Evolutionary conservation across 768 basidiomycete species (phyloP).

Genomic region (Kwoniella mangroviensis): DNA sequence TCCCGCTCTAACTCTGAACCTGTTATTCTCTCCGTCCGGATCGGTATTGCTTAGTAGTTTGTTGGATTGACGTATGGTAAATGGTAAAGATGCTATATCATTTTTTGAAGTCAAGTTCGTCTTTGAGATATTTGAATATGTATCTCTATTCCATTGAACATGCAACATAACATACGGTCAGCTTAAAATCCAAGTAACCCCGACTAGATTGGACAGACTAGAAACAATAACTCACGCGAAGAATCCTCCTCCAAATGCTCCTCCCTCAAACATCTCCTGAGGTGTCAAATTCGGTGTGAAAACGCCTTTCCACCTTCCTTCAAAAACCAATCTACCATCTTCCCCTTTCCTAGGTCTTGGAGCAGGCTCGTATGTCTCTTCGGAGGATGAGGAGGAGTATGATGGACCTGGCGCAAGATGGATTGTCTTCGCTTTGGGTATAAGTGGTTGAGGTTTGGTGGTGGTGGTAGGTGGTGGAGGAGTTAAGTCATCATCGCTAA

Average conservation of each 20-base stretch:
- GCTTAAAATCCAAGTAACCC: not conserved
- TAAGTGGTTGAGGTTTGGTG: slow-evolving; percentile 1
- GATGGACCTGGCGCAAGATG: slow-evolving; percentile 34
- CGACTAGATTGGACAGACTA: not conserved
- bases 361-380: slow-evolving; percentile 12
- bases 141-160: slow-evolving; percentile 31
- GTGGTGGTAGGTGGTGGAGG: slow-evolving; percentile 1
- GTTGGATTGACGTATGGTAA: slow-evolving; percentile 19
- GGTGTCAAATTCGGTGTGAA: slow-evolving; percentile 57
- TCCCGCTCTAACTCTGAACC: slow-evolving; percentile 49
- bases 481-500: slow-evolving; percentile 5
- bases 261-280: slow-evolving; percentile 54
- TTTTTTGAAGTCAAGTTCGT: slow-evolving; percentile 27
- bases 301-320: slow-evolving; percentile 48
- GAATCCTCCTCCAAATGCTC: slow-evolving; percentile 56
- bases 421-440: slow-evolving; percentile 24
- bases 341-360: slow-evolving; percentile 32
- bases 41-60: slow-evolving; percentile 35
- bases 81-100: slow-evolving; percentile 38
- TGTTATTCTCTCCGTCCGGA: slow-evolving; percentile 44
- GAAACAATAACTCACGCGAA: slow-evolving; percentile 39
- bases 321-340: slow-evolving; percentile 51
- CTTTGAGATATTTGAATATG: slow-evolving; percentile 47
- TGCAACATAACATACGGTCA: not conserved
- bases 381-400: slow-evolving; percentile 16